Evolutionary conservation across 148 eudicot species (phyloP).

Genomic region (Vaccinium darrowii): DNA sequence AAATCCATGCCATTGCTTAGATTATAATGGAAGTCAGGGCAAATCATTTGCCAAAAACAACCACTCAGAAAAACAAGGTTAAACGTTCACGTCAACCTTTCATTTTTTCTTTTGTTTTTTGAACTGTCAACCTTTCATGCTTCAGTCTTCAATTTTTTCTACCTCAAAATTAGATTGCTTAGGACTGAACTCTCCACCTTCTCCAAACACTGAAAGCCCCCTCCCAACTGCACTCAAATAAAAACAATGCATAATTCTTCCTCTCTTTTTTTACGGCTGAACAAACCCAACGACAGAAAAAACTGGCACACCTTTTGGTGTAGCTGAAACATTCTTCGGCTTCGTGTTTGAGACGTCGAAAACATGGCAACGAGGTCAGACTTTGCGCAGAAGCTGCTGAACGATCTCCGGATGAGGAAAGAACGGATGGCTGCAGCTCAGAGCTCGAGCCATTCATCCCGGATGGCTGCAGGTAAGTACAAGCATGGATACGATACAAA

Average conservation of each 20-base stretch:
- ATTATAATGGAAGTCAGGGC: slow-evolving; percentile 53
- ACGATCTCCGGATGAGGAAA: slow-evolving; percentile 68
- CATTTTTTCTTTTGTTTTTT: background rate
- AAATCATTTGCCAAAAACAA: slow-evolving; percentile 22
- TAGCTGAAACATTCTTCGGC: background rate
- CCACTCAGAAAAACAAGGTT: slow-evolving; percentile 16
- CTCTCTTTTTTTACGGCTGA: background rate
- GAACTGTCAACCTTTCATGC: background rate
- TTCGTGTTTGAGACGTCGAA: background rate
- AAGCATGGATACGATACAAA: background rate
- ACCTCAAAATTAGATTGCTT: slow-evolving; percentile 25
- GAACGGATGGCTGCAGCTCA: slow-evolving; percentile 64
- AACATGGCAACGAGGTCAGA: slow-evolving; percentile 68
- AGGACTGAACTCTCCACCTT: slow-evolving; percentile 38
- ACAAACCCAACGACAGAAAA: background rate
- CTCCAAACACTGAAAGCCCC: slow-evolving; percentile 70
- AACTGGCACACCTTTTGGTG: background rate
- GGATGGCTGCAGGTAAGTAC: slow-evolving; percentile 44
- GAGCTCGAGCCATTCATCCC: slow-evolving; percentile 35
- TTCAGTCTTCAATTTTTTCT: slow-evolving; percentile 10
- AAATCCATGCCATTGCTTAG: slow-evolving; percentile 48
- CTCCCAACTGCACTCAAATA: slow-evolving; percentile 42
- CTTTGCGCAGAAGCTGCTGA: slow-evolving; percentile 84
- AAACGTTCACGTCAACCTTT: slow-evolving; percentile 42
- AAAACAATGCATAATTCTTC: slow-evolving; percentile 8